phyloP scores from a whole-genome alignment of 768 basidiomycete species.

The Tricholoma terreum region DNA sequence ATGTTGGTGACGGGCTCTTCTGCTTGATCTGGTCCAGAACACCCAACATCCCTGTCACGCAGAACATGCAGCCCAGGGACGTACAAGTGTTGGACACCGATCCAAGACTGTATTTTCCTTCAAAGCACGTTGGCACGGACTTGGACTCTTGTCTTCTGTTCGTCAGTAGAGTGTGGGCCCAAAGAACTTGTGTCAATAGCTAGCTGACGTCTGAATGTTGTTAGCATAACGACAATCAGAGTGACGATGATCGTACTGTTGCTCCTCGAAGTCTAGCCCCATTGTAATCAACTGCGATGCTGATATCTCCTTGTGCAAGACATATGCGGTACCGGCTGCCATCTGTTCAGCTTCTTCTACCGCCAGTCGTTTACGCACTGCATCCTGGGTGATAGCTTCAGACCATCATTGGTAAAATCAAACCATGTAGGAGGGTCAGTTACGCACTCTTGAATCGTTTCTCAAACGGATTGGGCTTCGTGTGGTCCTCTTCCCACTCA shows the following conservation, averaged over 20 bases:
- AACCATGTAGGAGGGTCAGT: neutral
- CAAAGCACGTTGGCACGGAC: neutral
- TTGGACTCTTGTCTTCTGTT: neutral
- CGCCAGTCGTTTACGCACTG: neutral
- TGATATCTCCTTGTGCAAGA: slow-evolving; percentile 3
- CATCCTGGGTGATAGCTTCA: neutral
- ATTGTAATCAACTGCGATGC: slow-evolving; percentile 3
- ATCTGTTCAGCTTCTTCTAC: slow-evolving; percentile 3
- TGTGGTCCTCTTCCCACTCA: slow-evolving; percentile 4
- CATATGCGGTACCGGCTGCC: neutral
- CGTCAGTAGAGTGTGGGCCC: neutral
- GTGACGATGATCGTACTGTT: neutral
- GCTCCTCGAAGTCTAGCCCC: slow-evolving; percentile 6
- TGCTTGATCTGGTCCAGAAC: neutral
- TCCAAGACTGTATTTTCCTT: slow-evolving; percentile 1
- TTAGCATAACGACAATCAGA: neutral
- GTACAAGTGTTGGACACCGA: neutral
- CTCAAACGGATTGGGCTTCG: slow-evolving; percentile 6
- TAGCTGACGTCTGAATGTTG: neutral
- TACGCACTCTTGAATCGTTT: neutral
- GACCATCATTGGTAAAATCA: neutral
- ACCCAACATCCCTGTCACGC: neutral
- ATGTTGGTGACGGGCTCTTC: neutral
- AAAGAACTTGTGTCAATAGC: neutral
- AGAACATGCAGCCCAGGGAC: neutral